Evolutionary conservation across 1,284 basidiomycete genomes (phyloP).

Genomic region (Ustilago nuda): DNA sequence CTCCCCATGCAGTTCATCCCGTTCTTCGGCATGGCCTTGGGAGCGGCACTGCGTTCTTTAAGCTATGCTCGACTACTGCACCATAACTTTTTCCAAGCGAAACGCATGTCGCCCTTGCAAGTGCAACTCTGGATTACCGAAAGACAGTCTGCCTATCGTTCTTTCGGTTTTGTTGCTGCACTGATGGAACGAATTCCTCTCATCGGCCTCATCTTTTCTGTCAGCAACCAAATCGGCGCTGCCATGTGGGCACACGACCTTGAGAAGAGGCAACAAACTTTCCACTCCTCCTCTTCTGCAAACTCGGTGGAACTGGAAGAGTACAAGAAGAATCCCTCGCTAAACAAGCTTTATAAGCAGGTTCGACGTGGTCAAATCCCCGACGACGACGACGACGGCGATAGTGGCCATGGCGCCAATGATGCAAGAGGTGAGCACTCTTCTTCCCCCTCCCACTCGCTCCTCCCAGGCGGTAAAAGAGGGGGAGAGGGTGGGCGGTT

Average conservation of each 20-base stretch:
- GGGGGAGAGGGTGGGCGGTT: slow-evolving; percentile 7
- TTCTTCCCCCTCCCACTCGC: background rate
- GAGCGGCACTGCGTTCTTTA: slow-evolving; percentile 53
- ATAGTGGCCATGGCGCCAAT: background rate
- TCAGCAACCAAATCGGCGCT: slow-evolving; percentile 67
- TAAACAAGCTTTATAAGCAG: slow-evolving; percentile 46
- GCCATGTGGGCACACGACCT: slow-evolving; percentile 69
- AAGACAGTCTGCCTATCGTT: slow-evolving; percentile 55
- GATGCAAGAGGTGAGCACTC: background rate
- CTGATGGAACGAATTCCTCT: slow-evolving; percentile 64
- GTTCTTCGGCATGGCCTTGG: slow-evolving; percentile 57
- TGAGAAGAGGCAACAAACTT: slow-evolving; percentile 65
- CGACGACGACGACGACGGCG: background rate
- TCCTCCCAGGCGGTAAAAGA: background rate
- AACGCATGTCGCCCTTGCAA: slow-evolving; percentile 64
- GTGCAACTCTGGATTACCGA: slow-evolving; percentile 66
- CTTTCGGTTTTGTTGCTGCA: slow-evolving; percentile 62
- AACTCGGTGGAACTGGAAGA: slow-evolving; percentile 8
- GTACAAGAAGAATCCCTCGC: slow-evolving; percentile 34
- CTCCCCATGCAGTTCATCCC: slow-evolving; percentile 64
- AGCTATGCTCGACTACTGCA: slow-evolving; percentile 53
- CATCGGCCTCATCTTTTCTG: slow-evolving; percentile 60
- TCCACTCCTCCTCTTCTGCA: slow-evolving; percentile 22
- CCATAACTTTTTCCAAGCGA: slow-evolving; percentile 58
- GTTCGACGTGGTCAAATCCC: slow-evolving; percentile 11